Conservation (phyloP, 345 rosid species). For the Dipteronia dyeriana region DNA sequence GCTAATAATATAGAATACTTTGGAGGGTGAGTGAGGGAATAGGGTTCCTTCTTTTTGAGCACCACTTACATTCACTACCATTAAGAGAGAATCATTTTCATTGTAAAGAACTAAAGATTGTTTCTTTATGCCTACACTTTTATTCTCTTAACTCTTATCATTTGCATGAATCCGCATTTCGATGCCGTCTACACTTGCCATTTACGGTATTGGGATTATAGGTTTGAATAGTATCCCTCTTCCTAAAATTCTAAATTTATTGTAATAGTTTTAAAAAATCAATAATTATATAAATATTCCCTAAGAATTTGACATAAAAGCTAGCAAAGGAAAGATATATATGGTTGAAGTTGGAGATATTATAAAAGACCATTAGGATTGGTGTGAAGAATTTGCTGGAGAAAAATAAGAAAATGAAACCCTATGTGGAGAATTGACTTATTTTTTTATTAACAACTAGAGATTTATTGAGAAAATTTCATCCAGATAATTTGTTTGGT, state of each 20-base stretch:
- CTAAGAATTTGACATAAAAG: no score
- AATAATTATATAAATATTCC: neutral
- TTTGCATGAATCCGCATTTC: neutral
- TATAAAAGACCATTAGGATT: neutral
- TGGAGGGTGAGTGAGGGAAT: conserved; percentile 19
- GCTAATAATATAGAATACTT: neutral
- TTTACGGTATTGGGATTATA: no score
- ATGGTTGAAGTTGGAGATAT: neutral
- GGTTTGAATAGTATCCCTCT: no score
- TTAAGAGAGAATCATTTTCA: conserved; percentile 25
- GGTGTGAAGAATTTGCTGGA: neutral
- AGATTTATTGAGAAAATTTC: no score
- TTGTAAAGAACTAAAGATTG: conserved; percentile 19
- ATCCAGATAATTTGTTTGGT: no score
- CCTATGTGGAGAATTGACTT: neutral
- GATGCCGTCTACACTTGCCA: neutral
- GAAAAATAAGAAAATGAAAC: neutral
- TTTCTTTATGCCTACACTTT: conserved; percentile 14
- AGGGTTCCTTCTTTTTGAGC: conserved; percentile 29
- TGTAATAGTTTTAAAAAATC: no score
- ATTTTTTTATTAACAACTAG: no score
- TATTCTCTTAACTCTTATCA: conserved; percentile 17
- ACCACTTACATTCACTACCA: conserved; percentile 5
- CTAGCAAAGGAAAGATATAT: neutral
- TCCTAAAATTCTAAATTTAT: no score